Base-by-base conservation (phyloP, 495 filamentous ascomycete species). In the Lepidopterella palustris region DNA sequence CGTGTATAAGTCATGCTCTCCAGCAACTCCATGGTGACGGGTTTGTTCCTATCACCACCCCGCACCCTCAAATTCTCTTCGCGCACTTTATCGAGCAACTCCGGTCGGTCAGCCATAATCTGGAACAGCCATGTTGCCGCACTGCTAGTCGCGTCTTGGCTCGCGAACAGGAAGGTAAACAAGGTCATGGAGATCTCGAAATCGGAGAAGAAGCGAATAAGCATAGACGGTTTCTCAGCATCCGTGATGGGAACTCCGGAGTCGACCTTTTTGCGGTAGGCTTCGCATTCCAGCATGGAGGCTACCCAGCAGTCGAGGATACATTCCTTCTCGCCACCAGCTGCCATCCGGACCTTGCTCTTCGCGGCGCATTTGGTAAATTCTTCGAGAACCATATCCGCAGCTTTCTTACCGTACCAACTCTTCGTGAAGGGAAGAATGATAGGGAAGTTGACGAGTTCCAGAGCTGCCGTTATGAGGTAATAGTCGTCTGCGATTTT, bases 401-500 rank as follows among this genome's bases (percentile, higher is more conserved):
- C 85, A 18, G 92, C 90, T 75, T 90, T 93, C 82, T 97, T 95
- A 61, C 93, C 93, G 71, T 96, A 96, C 90, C 91, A 98, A 8
- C 90, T 88, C 80, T 88, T 92, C 65, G 93, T 96, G 80, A 82
- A 98, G 47, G 93, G 93, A 53, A 98, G 75, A 73, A 97, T 97
- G 76, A 98, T 87, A 32, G 93, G 93, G 80, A 98, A 97, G 77
- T 97, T 97, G 74, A 98, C 93, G 39, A 98, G 82, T 71, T 98
- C 93, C 59, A 98, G 83, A 6, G 93, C 93, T 47, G 88, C 95
- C 15, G 93, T 98, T 69, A 97, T 95, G 65, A 89, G 80, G 73
- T 95, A 98, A 74, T 93, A 98, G 73, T 98, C 92, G 70, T 97
- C 89, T 58, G 92, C 87, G 62, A 98, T 92, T 79, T 92, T 93